A percentile compares a stretch with the other conserved stretches of the same genome.
These are phyloP conservation scores for Colletotrichum sp. DNA, from an alignment of 2,329 filamentous ascomycete species.

Conservation along the genomic window DNA sequence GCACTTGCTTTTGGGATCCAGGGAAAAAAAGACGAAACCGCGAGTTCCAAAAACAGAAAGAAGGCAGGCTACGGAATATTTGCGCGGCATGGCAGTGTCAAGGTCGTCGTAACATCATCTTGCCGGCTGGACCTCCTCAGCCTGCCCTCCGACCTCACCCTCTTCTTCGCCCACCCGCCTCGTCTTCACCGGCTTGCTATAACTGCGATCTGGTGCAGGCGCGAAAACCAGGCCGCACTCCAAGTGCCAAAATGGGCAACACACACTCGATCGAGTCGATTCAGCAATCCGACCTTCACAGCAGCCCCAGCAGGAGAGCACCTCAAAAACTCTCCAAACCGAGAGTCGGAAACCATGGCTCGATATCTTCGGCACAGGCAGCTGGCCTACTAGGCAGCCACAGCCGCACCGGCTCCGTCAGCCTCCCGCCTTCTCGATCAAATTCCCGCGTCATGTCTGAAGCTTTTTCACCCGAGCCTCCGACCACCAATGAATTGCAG, in stretches of 20 bases:
- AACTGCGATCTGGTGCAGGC: neutral
- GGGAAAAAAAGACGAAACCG: neutral
- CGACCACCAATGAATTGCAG: neutral
- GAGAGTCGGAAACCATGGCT: constrained; percentile 43
- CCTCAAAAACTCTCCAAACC: constrained; percentile 59
- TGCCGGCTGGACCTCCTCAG: constrained; percentile 5
- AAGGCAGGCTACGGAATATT: neutral
- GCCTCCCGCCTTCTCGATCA: constrained; percentile 22
- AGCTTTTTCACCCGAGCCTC: neutral
- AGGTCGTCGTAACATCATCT: neutral
- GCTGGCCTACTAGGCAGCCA: constrained; percentile 45
- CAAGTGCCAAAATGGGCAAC: constrained; percentile 52
- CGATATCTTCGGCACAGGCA: constrained; percentile 26
- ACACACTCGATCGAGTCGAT: constrained; percentile 49
- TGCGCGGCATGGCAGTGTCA: constrained; percentile 18
- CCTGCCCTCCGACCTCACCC: neutral
- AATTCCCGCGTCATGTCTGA: neutral
- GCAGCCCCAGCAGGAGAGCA: constrained; percentile 29
- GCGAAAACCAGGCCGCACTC: constrained; percentile 8
- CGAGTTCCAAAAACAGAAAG: neutral
- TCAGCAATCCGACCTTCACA: constrained; percentile 19
- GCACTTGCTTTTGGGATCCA: neutral
- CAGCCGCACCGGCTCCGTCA: constrained; percentile 32
- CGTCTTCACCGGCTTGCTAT: constrained; percentile 10
- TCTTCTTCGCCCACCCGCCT: constrained; percentile 11